Evolutionary conservation across 345 rosid species (phyloP).

Genomic region (Ailanthus altissimus): DNA sequence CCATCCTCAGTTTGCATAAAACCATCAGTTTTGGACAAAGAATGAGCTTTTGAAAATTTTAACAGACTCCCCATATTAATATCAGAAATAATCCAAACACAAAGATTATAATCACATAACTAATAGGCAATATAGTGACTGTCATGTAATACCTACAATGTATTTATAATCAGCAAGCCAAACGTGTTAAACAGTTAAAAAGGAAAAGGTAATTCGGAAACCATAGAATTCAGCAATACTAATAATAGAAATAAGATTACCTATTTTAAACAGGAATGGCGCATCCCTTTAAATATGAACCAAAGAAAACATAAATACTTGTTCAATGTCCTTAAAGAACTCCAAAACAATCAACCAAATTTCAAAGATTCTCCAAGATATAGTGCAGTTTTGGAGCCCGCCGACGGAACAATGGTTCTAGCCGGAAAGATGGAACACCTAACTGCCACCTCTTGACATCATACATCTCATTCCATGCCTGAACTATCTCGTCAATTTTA

Average conservation of each 20-base stretch:
- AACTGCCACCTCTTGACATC: constrained; percentile 96
- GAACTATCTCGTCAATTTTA: constrained; percentile 94
- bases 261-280: background rate
- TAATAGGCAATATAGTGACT: background rate
- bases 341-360: constrained; percentile 20
- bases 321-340: constrained; percentile 15
- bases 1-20: background rate
- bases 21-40: background rate
- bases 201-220: background rate
- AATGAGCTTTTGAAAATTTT: background rate
- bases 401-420: constrained; percentile 92
- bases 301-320: constrained; percentile 3
- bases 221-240: background rate
- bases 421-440: constrained; percentile 90
- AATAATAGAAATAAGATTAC: constrained; percentile 5
- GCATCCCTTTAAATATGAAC: constrained; percentile 17
- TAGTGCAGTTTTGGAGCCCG: constrained; percentile 77
- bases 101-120: background rate
- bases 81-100: background rate
- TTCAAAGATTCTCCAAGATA: constrained; percentile 69
- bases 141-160: too few relatives aligned
- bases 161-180: background rate
- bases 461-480: constrained; percentile 99
- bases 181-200: background rate
- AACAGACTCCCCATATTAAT: background rate